Evolutionary conservation across 768 basidiomycete species (phyloP).

Genomic region (Glaciozyma martinii): DNA sequence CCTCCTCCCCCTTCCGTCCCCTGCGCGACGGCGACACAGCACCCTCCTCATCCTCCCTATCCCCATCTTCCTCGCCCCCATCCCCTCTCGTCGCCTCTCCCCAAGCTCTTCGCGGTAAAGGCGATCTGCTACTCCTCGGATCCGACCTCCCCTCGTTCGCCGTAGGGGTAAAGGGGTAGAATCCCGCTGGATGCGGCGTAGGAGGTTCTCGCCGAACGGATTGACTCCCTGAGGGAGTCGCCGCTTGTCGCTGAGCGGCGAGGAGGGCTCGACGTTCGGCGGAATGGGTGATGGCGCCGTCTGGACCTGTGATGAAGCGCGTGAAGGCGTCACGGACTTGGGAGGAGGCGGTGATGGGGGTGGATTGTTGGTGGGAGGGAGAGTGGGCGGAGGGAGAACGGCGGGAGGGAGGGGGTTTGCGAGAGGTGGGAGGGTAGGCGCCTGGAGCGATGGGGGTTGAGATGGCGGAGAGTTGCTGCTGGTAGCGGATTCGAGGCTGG

Average conservation of each 20-base stretch:
- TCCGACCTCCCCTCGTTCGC: not conserved
- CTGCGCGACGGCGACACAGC: not conserved
- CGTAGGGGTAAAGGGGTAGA: slow-evolving; percentile 15
- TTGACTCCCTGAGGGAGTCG: not conserved
- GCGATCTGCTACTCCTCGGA: not conserved
- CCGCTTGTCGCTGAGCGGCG: not conserved
- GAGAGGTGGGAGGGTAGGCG: slow-evolving; percentile 15
- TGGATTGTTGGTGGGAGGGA: not conserved
- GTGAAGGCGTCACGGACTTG: slow-evolving; percentile 24
- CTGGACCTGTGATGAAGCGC: slow-evolving; percentile 22
- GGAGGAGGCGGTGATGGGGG: not conserved
- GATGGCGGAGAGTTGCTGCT: not conserved
- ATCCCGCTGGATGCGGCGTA: slow-evolving; percentile 12
- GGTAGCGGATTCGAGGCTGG: not conserved
- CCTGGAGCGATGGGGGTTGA: slow-evolving; percentile 20
- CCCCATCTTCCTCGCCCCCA: not conserved
- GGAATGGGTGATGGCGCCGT: slow-evolving; percentile 17
- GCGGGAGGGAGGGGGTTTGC: slow-evolving; percentile 3
- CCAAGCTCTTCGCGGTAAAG: slow-evolving; percentile 6
- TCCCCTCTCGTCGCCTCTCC: not conserved
- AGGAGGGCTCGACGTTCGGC: slow-evolving; percentile 14
- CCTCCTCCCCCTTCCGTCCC: not conserved
- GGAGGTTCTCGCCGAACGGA: slow-evolving; percentile 1
- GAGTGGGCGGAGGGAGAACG: not conserved
- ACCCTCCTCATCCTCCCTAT: not conserved